Evolutionary conservation across 2,329 filamentous ascomycete species (phyloP).

Genomic region (Claviceps maximensis): DNA sequence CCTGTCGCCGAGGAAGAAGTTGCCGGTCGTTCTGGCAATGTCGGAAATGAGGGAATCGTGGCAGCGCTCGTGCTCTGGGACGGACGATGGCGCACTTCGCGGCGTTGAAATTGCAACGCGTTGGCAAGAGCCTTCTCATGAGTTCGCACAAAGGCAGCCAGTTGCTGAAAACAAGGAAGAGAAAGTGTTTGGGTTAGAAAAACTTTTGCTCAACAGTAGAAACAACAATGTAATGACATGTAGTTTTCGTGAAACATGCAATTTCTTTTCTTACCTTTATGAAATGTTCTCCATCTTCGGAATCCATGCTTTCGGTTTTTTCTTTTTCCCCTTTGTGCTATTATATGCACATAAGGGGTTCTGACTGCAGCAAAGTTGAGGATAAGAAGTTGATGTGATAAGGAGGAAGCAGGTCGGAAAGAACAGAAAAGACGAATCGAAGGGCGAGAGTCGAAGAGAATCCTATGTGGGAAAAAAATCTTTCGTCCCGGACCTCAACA

Average conservation of each 20-base stretch:
- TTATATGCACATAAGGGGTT: not conserved
- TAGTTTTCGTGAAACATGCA: not conserved
- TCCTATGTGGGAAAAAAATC: not conserved
- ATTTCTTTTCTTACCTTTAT: constrained; percentile 52
- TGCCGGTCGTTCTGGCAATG: constrained; percentile 47
- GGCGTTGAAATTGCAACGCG: constrained; percentile 67
- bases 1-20: constrained; percentile 59
- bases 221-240: not conserved
- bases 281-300: constrained; percentile 81
- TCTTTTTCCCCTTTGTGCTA: constrained; percentile 16
- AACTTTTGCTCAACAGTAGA: not conserved
- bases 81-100: constrained; percentile 58
- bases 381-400: not conserved
- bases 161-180: constrained; percentile 46
- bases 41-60: constrained; percentile 39
- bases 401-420: not conserved
- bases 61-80: constrained; percentile 52
- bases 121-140: constrained; percentile 97
- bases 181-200: constrained; percentile 16
- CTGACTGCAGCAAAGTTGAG: not conserved
- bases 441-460: not conserved
- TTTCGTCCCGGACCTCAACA: not conserved
- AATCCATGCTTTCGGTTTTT: constrained; percentile 48
- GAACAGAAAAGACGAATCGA: not conserved
- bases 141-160: constrained; percentile 89